Percentiles rank a stretch among this genome's conserved stretches.
phyloP scores from a whole-genome alignment of 257 asterid genomes.

The Capsicum chinense region DNA sequence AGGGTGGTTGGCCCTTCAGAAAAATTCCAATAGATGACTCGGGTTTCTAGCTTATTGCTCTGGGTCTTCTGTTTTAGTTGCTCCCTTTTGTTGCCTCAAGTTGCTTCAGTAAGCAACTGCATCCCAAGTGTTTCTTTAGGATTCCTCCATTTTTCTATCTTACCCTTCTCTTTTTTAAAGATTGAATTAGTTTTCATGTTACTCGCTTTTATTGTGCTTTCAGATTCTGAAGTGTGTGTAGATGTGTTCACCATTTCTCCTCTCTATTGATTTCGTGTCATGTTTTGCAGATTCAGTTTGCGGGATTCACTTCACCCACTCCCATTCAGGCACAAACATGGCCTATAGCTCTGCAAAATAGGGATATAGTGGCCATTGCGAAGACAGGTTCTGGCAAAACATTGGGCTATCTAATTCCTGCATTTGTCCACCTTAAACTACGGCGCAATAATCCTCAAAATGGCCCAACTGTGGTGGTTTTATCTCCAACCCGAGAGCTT shows the following conservation, averaged over 20 bases:
- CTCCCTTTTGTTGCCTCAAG: constrained; percentile 86
- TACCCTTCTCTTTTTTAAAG: constrained; percentile 27
- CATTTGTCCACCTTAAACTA: constrained; percentile 78
- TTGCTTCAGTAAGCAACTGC: constrained; percentile 99
- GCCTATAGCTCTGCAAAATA: constrained; percentile 82
- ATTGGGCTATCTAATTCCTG: constrained; percentile 89
- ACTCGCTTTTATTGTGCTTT: constrained; percentile 22
- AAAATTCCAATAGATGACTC: constrained; percentile 84
- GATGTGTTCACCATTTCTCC: constrained; percentile 26
- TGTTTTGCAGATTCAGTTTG: constrained; percentile 67
- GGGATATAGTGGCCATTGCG: constrained; percentile 96
- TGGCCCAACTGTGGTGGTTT: constrained; percentile 89
- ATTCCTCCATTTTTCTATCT: constrained; percentile 35
- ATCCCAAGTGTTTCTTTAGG: constrained; percentile 64
- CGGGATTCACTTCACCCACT: constrained; percentile 92
- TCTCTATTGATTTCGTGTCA: constrained; percentile 36
- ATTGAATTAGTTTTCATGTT: constrained; percentile 31
- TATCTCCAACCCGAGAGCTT: constrained; percentile 98
- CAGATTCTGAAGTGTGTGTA: constrained; percentile 34
- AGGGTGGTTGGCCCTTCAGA: constrained; percentile 80
- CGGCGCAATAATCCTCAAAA: constrained; percentile 72
- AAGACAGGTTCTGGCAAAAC: constrained; percentile 99
- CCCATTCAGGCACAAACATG: constrained; percentile 99
- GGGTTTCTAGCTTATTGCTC: constrained; percentile 84
- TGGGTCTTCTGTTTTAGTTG: constrained; percentile 78